Evolutionary conservation across 257 asterid genomes (phyloP).

Genomic region (Verbena officinalis): DNA sequence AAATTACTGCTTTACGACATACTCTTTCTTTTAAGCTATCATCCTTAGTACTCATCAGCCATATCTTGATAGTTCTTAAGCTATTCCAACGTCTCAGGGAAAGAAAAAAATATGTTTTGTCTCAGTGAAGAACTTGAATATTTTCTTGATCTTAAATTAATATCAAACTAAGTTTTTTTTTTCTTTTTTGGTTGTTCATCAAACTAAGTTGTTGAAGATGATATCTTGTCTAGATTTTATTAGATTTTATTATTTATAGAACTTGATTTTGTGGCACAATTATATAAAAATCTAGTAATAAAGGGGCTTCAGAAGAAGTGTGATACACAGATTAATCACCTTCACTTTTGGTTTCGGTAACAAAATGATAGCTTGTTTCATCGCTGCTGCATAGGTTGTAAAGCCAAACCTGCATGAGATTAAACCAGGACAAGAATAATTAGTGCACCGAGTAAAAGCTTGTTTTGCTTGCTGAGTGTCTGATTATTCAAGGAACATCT

Average conservation of each 20-base stretch:
- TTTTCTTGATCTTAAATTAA: neutral
- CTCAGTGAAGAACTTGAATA: neutral
- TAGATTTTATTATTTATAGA: conserved; percentile 5
- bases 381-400: conserved; percentile 54
- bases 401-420: conserved; percentile 59
- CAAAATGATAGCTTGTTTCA: conserved; percentile 52
- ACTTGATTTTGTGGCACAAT: neutral
- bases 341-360: conserved; percentile 67
- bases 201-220: neutral
- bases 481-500: conserved; percentile 34
- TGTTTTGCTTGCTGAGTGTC: conserved; percentile 21
- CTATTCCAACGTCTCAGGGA: conserved; percentile 8
- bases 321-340: conserved; percentile 46
- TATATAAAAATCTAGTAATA: conserved; percentile 2
- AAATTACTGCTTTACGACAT: conserved; percentile 11
- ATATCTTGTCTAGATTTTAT: conserved; percentile 5
- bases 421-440: conserved; percentile 32
- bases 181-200: no score
- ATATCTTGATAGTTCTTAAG: neutral
- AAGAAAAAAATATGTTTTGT: neutral
- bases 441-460: conserved; percentile 20
- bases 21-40: conserved; percentile 1
- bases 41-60: conserved; percentile 20
- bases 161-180: no score
- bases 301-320: conserved; percentile 11